These are phyloP conservation scores for Trichophyton schoenleinii DNA, from an alignment of 2,329 filamentous ascomycete genomes.

Conservation along the genomic window DNA sequence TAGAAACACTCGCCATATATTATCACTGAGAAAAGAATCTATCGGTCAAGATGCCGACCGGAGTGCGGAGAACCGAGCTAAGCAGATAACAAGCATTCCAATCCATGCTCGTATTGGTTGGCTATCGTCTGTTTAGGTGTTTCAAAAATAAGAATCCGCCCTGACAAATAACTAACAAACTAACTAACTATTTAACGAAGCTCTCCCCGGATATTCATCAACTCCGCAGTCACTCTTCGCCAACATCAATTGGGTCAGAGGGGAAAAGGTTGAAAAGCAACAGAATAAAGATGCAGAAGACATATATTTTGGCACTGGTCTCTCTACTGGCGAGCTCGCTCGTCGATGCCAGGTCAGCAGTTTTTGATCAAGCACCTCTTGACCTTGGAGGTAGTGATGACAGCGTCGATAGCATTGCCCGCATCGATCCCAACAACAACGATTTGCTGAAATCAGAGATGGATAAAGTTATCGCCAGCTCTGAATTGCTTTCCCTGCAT, in stretches of 20 bases:
- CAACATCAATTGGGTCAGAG: not conserved
- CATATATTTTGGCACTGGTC: not conserved
- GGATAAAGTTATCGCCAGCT: conserved; percentile 28
- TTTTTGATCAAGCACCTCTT: not conserved
- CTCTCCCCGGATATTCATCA: not conserved
- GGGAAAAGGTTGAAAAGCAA: not conserved
- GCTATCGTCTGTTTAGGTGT: not conserved
- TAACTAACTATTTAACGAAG: not conserved
- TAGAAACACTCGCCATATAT: not conserved
- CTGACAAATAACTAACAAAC: not conserved
- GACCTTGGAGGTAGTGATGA: not conserved
- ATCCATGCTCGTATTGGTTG: not conserved
- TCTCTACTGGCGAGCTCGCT: not conserved
- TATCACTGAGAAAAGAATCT: not conserved
- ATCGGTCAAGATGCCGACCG: not conserved
- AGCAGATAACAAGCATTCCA: not conserved
- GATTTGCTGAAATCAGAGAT: conserved; percentile 10
- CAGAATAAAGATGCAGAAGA: not conserved
- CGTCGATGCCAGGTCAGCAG: not conserved
- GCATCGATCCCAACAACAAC: not conserved
- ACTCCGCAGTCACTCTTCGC: not conserved
- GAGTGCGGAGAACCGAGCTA: not conserved
- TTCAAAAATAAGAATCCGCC: not conserved
- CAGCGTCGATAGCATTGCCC: not conserved
- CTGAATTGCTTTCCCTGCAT: conserved; percentile 57